Evolutionary conservation across 495 filamentous ascomycete species (phyloP), one percentile per base, ranked within the genome.

Genomic region (Neurospora sp.): DNA sequence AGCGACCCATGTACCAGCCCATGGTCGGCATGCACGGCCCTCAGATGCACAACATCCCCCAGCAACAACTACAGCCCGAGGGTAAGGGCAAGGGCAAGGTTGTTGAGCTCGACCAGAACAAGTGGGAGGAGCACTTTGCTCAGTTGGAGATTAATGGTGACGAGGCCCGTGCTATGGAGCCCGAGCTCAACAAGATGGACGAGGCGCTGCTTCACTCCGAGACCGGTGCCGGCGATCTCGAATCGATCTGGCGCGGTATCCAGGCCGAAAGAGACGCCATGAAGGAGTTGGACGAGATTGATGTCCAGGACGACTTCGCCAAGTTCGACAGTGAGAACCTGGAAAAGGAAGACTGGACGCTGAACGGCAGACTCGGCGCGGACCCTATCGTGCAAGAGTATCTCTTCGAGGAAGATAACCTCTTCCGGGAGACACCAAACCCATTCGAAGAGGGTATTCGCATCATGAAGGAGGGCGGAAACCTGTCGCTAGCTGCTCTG

Each of bases 91-190:
- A 97, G 81, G 92, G 88, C 5, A 90, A 94, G 76, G 91, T 99
- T 84, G 89, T 97, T 5, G 96, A 98, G 84, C 88, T 98, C 36
- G 93, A 97, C 78, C 94, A 98, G 73, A 86, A 90, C 76, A 91
- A 96, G 73, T 99, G 96, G 96, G 96, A 98, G 83, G 91, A 92
- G 74, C 94, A 98, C 79, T 99, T 99, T 79, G 90, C 91, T 62
- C 88, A 95, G 83, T 90, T 98, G 80, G 94, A 96, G 83, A 84
- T 91, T 59, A 88, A 90, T 69, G 90, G 89, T 28, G 93, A 96
- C 78, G 89, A 89, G 73, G 90, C 91, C 70, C 85, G 85, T 73
- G 93, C 91, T 19, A 94, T 96, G 81, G 96, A 98, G 84, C 88
- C 86, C 72, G 94, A 98, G 85, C 87, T 98, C 79, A 90, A 97